Conservation (phyloP, 1,284 basidiomycete genomes). For the Vanrija sp. region DNA sequence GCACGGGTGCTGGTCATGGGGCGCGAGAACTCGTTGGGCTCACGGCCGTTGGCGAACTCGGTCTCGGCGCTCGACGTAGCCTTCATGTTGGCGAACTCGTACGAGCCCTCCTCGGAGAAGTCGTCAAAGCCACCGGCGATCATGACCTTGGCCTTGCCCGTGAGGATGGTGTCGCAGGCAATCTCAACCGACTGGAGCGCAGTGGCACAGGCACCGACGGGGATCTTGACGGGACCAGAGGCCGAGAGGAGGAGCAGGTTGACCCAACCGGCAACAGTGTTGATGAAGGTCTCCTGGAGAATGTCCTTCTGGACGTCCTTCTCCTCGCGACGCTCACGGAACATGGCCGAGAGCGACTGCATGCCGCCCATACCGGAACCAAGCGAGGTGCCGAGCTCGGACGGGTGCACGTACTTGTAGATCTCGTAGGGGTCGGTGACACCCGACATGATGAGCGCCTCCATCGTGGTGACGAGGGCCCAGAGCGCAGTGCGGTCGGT, state of each 20-base stretch:
- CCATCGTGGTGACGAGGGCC: slow-evolving; percentile 91
- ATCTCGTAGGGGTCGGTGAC: slow-evolving; percentile 96
- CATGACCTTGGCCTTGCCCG: slow-evolving; percentile 98
- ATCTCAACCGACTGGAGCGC: slow-evolving; percentile 97
- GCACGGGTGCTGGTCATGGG: slow-evolving; percentile 93
- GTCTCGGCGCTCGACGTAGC: slow-evolving; percentile 95
- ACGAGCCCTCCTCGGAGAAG: slow-evolving; percentile 93
- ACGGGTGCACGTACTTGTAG: slow-evolving; percentile 94
- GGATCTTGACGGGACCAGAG: slow-evolving; percentile 95
- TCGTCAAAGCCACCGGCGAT: slow-evolving; percentile 98
- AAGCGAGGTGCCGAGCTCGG: slow-evolving; percentile 85
- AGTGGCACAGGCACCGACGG: slow-evolving; percentile 97
- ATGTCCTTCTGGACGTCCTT: slow-evolving; percentile 97
- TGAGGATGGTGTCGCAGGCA: slow-evolving; percentile 89
- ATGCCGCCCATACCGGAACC: slow-evolving; percentile 98
- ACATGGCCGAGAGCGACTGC: slow-evolving; percentile 86
- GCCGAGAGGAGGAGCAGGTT: slow-evolving; percentile 91
- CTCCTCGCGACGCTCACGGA: slow-evolving; percentile 96
- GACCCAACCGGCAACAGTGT: slow-evolving; percentile 96
- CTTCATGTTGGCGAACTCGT: slow-evolving; percentile 99
- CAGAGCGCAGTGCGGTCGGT: slow-evolving; percentile 86
- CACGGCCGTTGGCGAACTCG: slow-evolving; percentile 96
- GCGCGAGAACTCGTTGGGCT: slow-evolving; percentile 97
- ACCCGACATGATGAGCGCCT: slow-evolving; percentile 94
- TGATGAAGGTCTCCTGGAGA: slow-evolving; percentile 98